Evolutionary conservation across 2,329 filamentous ascomycete species (phyloP), one percentile per base, ranked within the genome.

Genomic region (Monosporascus sp.): DNA sequence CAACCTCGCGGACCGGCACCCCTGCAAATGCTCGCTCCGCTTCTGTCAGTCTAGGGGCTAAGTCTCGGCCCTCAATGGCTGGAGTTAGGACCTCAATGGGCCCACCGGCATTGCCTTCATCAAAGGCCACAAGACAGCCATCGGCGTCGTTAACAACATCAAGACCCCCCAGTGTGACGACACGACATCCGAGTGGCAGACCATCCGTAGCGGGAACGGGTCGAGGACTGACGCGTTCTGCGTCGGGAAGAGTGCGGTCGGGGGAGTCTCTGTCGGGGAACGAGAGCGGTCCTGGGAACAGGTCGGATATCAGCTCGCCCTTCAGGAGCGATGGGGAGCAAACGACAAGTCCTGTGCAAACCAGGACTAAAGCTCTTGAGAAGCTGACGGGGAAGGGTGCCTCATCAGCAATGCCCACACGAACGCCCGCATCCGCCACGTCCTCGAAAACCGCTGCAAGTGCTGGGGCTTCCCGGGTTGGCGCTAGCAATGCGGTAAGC

Each of bases 41-140:
- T 1, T 73, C 76, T 45, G 63, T 76, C 59, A 46, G 24, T 22
- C 22, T 27, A 6, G 65, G 71, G 58, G 61, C 69, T 16, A 86
- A 80, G 63, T 66, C 81, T 49, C 80, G 86, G 47, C 73, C 82
- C 40, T 80, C 82, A 40, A 67, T 81, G n/a, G 71, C 71, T n/a
- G 75, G 72, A 27, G 71, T 73, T 38, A 80, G 86, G 61, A 76
- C 81, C 8, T 87, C 86, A 4, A 89, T 90, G 85, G 85, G 83
- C 2, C 86, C 87, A 36, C 84, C 87, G 8, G 71, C 79, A 1
- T 69, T 75, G 7, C 80, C 80, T 3, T 65, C 72, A 1, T 62
- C 75, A 36, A 72, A 74, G 56, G 64, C 70, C 8, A 68, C 72
- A 50, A 73, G 79, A 54, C 74, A 77, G 49, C 61, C 73, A 11